These are phyloP conservation scores for Cytospora schulzeri DNA, from an alignment of 2,329 filamentous ascomycete genomes.

Conservation along the genomic window DNA sequence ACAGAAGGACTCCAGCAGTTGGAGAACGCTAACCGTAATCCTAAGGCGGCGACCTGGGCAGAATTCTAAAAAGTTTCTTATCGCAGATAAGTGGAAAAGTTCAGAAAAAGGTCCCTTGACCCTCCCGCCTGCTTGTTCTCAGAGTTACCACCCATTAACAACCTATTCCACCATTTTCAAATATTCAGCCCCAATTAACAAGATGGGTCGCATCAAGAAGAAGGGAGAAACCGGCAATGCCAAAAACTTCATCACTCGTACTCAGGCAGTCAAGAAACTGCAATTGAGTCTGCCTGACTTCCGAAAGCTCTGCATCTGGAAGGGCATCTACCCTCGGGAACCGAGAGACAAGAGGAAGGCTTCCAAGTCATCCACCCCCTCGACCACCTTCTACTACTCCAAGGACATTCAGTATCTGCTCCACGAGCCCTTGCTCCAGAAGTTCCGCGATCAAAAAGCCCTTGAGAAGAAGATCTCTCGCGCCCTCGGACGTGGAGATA, in stretches of 20 bases:
- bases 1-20: background rate
- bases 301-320: constrained; percentile 98
- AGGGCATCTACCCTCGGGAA: constrained; percentile 97
- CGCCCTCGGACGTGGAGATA: constrained; percentile 88
- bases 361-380: constrained; percentile 83
- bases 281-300: constrained; percentile 98
- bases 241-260: constrained; percentile 98
- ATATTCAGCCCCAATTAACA: constrained; percentile 12
- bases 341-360: constrained; percentile 97
- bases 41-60: constrained; percentile 22
- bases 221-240: constrained; percentile 90
- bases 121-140: constrained; percentile 20
- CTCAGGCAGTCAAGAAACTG: constrained; percentile 94
- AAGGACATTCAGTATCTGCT: constrained; percentile 99
- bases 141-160: constrained; percentile 23
- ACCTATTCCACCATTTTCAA: constrained; percentile 12
- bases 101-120: constrained; percentile 33
- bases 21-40: background rate
- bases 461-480: constrained; percentile 97
- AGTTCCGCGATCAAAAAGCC: constrained; percentile 96
- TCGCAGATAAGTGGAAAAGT: constrained; percentile 32
- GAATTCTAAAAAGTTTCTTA: constrained; percentile 27
- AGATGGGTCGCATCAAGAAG: constrained; percentile 82
- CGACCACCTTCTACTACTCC: constrained; percentile 87
- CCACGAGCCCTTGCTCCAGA: constrained; percentile 89